These are phyloP conservation scores for Miscanthus lutarioriparius DNA, from an alignment of 176 grass and related monocot genomes.

Conservation along the genomic window DNA sequence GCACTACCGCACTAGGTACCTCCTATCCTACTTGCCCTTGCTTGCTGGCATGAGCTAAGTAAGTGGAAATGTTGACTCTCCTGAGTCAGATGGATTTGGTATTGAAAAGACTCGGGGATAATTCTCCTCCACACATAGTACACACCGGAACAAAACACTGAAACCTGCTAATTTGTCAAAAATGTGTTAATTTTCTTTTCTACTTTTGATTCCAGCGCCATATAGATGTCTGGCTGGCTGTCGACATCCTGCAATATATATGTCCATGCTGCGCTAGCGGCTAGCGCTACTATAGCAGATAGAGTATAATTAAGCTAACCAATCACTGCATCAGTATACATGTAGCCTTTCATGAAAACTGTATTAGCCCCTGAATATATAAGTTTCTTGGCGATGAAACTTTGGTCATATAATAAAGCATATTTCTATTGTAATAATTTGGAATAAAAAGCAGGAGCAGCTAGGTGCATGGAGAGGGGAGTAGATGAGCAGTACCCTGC, in stretches of 20 bases:
- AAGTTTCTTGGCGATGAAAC: background rate
- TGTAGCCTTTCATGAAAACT: background rate
- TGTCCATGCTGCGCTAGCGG: background rate
- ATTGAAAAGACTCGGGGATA: slow-evolving; percentile 1
- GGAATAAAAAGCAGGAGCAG: too few relatives aligned
- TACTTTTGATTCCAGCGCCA: background rate
- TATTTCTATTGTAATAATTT: too few relatives aligned
- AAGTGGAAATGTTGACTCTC: slow-evolving; percentile 29
- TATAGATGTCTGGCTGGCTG: background rate
- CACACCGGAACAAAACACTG: background rate
- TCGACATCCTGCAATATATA: background rate
- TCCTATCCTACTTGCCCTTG: slow-evolving; percentile 19
- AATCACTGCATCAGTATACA: background rate
- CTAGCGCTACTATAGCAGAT: background rate
- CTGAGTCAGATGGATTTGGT: background rate
- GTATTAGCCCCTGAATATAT: background rate
- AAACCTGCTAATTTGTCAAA: background rate
- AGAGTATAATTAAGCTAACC: background rate
- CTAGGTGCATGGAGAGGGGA: background rate
- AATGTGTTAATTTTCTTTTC: slow-evolving; percentile 6
- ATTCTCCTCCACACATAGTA: background rate
- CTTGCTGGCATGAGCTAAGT: slow-evolving; percentile 13
- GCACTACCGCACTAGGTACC: background rate
- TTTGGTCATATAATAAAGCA: too few relatives aligned
- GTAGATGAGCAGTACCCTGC: slow-evolving; percentile 6